Evolutionary conservation across 2,329 filamentous ascomycete species (phyloP).

Genomic region (Aspergillus hiratsukae): DNA sequence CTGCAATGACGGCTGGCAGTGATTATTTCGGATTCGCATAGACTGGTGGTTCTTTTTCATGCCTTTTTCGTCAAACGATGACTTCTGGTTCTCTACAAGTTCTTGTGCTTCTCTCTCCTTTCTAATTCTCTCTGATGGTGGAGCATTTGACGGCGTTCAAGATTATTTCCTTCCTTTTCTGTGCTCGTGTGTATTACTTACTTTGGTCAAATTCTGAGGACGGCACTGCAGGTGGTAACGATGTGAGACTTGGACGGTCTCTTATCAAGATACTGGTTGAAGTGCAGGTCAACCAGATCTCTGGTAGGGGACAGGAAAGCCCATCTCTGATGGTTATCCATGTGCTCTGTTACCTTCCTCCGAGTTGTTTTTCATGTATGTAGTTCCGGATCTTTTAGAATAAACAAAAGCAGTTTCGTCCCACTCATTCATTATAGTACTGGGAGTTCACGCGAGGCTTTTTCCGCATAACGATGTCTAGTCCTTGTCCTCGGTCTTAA

Average conservation of each 20-base stretch:
- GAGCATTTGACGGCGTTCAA: conserved; percentile 37
- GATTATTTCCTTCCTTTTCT: conserved; percentile 9
- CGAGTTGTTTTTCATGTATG: conserved; percentile 8
- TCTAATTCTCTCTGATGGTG: conserved; percentile 18
- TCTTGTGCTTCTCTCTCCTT: not conserved
- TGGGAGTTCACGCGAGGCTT: not conserved
- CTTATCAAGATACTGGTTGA: conserved; percentile 21
- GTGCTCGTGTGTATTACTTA: conserved; percentile 19
- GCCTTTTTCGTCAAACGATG: not conserved
- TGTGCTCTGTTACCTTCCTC: conserved; percentile 5
- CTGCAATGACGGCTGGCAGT: conserved; percentile 94
- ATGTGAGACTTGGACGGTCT: conserved; percentile 1
- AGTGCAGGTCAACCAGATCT: conserved; percentile 39
- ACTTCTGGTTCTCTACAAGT: not conserved
- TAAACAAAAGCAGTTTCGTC: not conserved
- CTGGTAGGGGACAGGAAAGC: conserved; percentile 3
- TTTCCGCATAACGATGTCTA: not conserved
- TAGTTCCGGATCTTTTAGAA: conserved; percentile 1
- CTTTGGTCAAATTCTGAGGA: conserved; percentile 5
- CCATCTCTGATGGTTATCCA: conserved; percentile 2
- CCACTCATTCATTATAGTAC: not conserved
- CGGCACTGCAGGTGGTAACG: conserved; percentile 1
- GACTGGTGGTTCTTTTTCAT: conserved; percentile 18
- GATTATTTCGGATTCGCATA: conserved; percentile 98
- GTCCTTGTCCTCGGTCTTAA: not conserved